Evolutionary conservation across 768 basidiomycete species (phyloP), one percentile per base, ranked within the genome.

Genomic region (Vishniacozyma victoriae): DNA sequence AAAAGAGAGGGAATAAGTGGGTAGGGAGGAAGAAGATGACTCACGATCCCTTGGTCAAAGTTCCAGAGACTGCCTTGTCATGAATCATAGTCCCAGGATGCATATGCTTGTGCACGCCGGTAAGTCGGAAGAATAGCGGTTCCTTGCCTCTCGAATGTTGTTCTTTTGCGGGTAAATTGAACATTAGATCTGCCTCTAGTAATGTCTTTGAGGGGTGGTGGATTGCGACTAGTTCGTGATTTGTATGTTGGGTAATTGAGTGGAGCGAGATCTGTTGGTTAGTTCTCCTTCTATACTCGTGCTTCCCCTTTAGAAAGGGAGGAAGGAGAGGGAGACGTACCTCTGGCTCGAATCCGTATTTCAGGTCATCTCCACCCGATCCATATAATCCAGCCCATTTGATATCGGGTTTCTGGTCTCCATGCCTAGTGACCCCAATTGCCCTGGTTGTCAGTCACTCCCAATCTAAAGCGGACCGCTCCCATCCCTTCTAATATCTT

Each of bases 151-250:
- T 59, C 13, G 67, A 66, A 64, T 74, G 72, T 73, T 90, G 87
- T 70, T 92, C 88, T 2, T 68, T 82, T 3, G 80, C 75, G 1
- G 88, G 87, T 12, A 92, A 74, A 73, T 91, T 91, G 75, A 88
- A 80, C 2, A 92, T 69, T 36, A 92, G 74, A 69, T 95, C 90
- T 2, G 86, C 90, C 67, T 84, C 76, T 38, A 92, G 78, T 37
- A 92, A 73, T 0, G 83, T 80, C 66, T 81, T 85, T 13, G 82
- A 84, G 0, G 79, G 74, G 12, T 75, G 71, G 62, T 93, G 89
- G 50, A 84, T 78, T 72, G 87, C 89, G 0, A 87, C 86, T 13
- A 91, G 80, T 44, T 92, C 89, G 63, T 86, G 84, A 64, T 86
- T 87, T 52, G 72, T 50, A 42, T 73, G 72, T 3, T 69, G 57